Base-by-base conservation (phyloP, 176 grass and related monocot species). In the Hsuehochloa calcarea region DNA sequence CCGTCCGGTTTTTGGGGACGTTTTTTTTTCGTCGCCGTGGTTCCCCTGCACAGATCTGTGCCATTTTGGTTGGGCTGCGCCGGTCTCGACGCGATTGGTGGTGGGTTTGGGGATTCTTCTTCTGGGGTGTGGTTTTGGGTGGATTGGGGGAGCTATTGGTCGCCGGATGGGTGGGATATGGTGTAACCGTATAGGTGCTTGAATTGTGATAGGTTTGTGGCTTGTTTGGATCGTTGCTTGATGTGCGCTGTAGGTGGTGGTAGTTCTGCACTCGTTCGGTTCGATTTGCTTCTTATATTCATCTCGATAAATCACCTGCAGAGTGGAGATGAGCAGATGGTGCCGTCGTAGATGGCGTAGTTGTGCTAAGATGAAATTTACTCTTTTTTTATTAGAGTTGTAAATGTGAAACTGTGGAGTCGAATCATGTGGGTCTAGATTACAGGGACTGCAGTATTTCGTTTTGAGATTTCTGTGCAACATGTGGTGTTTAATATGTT, bases 41-140 rank as follows among this genome's bases (percentile, higher is more conserved):
- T 54, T 67, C 44, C 25, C 14, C 20, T 9, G 61, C 50, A 38
- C 47, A 60, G 79, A 85, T 78, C 83, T 78, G 80, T 13, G 6
- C 17, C 0, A 7, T 82, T 72, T 45, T 16, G 5, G 58, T 23
- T 5, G 46, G 49, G 2, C 55, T 59, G 27, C 19, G 45, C 19
- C 11, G 31, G 22, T 31, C 62, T 51, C 35, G 22, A 31, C 31
- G 59, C 23, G 44, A 72, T 81, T 75, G 12, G 38, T 19, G 38
- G 11, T 13, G 27, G 14, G 8, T 66, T 45, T 84, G 35, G 56
- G 19, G 27, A 45, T 74, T 65, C 58, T 47, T 20, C 43, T 23
- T 12, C 2, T 4, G 51, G 39, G 29, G 4, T 45, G 11, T 47
- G 20, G 19, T 80, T 65, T 43, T 64, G 43, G 45, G 22, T 5